Base-by-base conservation (phyloP, 257 asterid species). In the Gentiana dahurica region DNA sequence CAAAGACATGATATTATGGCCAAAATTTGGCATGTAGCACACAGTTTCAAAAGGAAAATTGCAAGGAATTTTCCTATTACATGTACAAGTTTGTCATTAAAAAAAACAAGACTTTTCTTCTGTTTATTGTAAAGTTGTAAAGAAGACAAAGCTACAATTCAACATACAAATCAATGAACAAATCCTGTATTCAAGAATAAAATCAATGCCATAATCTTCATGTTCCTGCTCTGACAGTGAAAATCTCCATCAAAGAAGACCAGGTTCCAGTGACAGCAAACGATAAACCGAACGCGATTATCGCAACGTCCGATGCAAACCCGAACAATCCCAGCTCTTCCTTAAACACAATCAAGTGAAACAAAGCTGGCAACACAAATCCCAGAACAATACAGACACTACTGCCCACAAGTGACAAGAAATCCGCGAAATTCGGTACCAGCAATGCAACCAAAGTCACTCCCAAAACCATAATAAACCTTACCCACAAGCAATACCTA, bases 341-440 rank as follows among this genome's bases (percentile, higher is more conserved):
- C 71, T 75, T 89, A 68, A 70, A 76, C 11, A 71, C 75, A 3
- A 86, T 70, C 70, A 80, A 64, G 54, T 86, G 97, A 63, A 90
- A 90, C 65, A 86, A 69, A 0, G 94, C 71, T 8, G 97, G 95
- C 77, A 86, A 68, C 37, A 81, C 85, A 53, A 86, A 90, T 1
- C 94, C 95, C 53, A 90, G 80, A 35, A 75, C 70, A 57, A 87
- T 71, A 71, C 97, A 87, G n/a, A 84, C 89, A 73, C 95, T 89
- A 68, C 97, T 82, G 38, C 96, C 95, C 6, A 86, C 94, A 61
- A 90, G 59, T 2, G 96, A 86, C 76, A 86, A 63, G 84, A 86
- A 89, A 73, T 90, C 97, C 1, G 96, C 87, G 8, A 90, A 86
- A 65, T 77, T 90, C 0, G 96, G 96, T 9, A 90, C 95, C 44